Evolutionary conservation across 2,329 filamentous ascomycete species (phyloP).

Genomic region (Claviceps digitariae): DNA sequence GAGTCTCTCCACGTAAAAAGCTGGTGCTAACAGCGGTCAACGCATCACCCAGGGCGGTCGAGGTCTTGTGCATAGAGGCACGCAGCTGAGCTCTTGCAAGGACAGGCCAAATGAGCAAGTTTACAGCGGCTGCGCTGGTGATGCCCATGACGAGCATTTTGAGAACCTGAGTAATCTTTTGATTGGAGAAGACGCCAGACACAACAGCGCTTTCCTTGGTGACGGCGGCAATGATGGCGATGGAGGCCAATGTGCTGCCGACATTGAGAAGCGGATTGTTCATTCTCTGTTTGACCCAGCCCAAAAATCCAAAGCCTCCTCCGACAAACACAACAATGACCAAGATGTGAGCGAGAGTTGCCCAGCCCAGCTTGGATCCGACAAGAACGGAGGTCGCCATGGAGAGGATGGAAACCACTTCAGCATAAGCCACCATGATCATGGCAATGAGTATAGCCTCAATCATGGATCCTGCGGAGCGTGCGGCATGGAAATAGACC

Average conservation of each 20-base stretch:
- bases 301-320: constrained; percentile 68
- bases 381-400: constrained; percentile 73
- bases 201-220: constrained; percentile 80
- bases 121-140: constrained; percentile 52
- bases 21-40: constrained; percentile 62
- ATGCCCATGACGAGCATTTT: constrained; percentile 72
- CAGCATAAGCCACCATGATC: constrained; percentile 56
- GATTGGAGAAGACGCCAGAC: constrained; percentile 60
- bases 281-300: constrained; percentile 65
- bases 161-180: constrained; percentile 35
- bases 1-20: constrained; percentile 53
- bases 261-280: constrained; percentile 66
- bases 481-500: constrained; percentile 79
- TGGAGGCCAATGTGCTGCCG: constrained; percentile 66
- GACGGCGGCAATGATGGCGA: constrained; percentile 71
- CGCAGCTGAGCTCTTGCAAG: constrained; percentile 60
- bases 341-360: constrained; percentile 59
- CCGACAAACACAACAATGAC: constrained; percentile 70
- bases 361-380: constrained; percentile 47
- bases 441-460: constrained; percentile 64
- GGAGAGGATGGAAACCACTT: constrained; percentile 57
- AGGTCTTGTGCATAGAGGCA: constrained; percentile 56
- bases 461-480: constrained; percentile 72
- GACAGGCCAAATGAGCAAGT: constrained; percentile 59
- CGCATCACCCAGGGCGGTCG: constrained; percentile 63